A percentile compares a stretch with the other conserved stretches of the same genome.
Evolutionary conservation across 176 grass and related monocot genomes (phyloP).

Genomic region (Musa beccarii): DNA sequence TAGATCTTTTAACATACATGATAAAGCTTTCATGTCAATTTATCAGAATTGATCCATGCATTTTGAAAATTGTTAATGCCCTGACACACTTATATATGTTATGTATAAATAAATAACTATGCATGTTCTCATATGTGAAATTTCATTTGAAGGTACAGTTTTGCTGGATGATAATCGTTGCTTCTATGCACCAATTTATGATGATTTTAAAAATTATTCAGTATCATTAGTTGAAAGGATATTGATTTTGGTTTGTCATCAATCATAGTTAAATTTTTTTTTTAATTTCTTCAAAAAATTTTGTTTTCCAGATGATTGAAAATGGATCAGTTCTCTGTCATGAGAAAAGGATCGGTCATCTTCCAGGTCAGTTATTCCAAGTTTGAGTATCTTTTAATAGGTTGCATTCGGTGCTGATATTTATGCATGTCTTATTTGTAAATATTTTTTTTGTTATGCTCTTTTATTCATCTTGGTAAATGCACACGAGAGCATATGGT

Average conservation of each 20-base stretch:
- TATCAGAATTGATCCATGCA: no score
- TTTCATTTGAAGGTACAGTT: no score
- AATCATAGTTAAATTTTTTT: not conserved
- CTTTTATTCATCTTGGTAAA: not conserved
- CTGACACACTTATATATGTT: no score
- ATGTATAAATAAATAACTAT: no score
- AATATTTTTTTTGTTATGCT: not conserved
- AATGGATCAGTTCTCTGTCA: conserved; percentile 37
- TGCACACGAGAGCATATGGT: not conserved
- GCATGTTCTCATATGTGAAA: no score
- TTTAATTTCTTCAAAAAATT: not conserved
- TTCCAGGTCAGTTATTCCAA: conserved; percentile 29
- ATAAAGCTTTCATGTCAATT: no score
- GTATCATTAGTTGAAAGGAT: not conserved
- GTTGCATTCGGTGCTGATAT: not conserved
- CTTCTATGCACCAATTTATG: not conserved
- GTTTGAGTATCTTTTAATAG: not conserved
- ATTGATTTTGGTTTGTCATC: not conserved
- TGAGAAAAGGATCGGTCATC: conserved; percentile 45
- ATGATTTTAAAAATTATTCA: not conserved
- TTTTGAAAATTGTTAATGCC: no score
- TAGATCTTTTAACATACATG: no score
- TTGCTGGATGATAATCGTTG: not conserved
- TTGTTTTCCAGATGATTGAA: conserved; percentile 41
- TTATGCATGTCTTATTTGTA: not conserved